These are phyloP conservation scores for Apiospora pterosperma DNA, from an alignment of 2,329 filamentous ascomycete species.

Conservation along the genomic window DNA sequence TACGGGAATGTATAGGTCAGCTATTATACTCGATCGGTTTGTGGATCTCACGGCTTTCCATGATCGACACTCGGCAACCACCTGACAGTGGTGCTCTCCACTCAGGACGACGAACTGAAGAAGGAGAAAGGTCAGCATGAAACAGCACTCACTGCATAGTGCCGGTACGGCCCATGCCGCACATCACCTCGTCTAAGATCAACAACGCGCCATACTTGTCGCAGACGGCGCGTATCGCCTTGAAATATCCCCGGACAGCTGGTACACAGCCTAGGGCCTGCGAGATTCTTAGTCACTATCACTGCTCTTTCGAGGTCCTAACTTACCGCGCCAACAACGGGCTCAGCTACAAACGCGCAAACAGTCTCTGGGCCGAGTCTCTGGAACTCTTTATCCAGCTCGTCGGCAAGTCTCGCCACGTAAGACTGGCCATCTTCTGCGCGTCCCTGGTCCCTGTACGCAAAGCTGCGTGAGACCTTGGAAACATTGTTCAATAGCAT, in stretches of 20 bases:
- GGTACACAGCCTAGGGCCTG: slow-evolving; percentile 62
- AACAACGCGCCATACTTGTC: slow-evolving; percentile 68
- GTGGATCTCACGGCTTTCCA: background rate
- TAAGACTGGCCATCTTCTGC: slow-evolving; percentile 57
- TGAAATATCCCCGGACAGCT: slow-evolving; percentile 64
- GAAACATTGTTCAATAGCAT: slow-evolving; percentile 56
- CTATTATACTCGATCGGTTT: slow-evolving; percentile 9
- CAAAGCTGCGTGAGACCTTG: slow-evolving; percentile 63
- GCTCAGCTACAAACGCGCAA: slow-evolving; percentile 70
- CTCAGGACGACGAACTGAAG: too few relatives aligned
- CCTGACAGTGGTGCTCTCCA: background rate
- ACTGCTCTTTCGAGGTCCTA: too few relatives aligned
- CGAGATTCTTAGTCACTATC: background rate
- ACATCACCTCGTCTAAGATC: slow-evolving; percentile 80
- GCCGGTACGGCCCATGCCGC: slow-evolving; percentile 58
- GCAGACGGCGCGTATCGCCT: slow-evolving; percentile 65
- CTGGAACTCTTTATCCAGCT: slow-evolving; percentile 66
- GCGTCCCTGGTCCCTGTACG: slow-evolving; percentile 53
- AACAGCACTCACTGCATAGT: slow-evolving; percentile 41
- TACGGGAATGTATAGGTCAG: background rate
- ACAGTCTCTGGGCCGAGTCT: slow-evolving; percentile 62
- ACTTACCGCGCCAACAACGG: slow-evolving; percentile 67
- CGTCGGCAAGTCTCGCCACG: slow-evolving; percentile 54
- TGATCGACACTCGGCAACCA: background rate
- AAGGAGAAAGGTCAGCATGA: background rate